Evolutionary conservation across 163 green algal genomes (phyloP).

Genomic region (Chlorella variabilis): DNA sequence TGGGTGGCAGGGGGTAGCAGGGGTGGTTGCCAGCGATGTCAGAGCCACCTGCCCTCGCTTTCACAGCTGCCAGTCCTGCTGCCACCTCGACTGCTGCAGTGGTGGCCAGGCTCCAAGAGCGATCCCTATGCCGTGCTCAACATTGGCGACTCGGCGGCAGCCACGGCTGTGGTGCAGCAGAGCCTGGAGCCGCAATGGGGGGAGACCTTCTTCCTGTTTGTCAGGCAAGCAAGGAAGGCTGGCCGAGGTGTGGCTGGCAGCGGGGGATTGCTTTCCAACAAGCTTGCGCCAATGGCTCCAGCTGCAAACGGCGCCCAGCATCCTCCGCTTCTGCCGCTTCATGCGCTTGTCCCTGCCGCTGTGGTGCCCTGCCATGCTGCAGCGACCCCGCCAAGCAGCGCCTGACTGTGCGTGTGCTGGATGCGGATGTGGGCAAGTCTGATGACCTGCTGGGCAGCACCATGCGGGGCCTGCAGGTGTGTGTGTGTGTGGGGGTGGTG

Average conservation of each 20-base stretch:
- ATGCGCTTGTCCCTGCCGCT: not conserved
- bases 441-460: conserved; percentile 62
- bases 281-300: no score
- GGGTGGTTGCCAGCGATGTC: no score
- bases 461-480: conserved; percentile 36
- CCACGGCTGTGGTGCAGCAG: conserved; percentile 44
- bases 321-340: no score
- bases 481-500: not conserved
- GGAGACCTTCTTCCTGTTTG: conserved; percentile 62
- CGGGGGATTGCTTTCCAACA: no score
- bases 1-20: no score
- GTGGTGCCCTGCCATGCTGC: not conserved
- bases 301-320: no score
- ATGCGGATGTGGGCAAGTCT: conserved; percentile 61
- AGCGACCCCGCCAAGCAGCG: conserved; percentile 46
- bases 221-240: conserved; percentile 38
- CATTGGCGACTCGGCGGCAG: conserved; percentile 44
- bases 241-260: no score
- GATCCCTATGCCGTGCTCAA: conserved; percentile 64
- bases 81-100: conserved; percentile 11
- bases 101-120: conserved; percentile 36
- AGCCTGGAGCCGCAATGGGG: conserved; percentile 65
- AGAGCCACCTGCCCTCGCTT: no score
- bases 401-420: conserved; percentile 57
- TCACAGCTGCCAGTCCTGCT: no score